Conservation (phyloP, 1,284 basidiomycete species). For the Tetrapyrgos nigripes region DNA sequence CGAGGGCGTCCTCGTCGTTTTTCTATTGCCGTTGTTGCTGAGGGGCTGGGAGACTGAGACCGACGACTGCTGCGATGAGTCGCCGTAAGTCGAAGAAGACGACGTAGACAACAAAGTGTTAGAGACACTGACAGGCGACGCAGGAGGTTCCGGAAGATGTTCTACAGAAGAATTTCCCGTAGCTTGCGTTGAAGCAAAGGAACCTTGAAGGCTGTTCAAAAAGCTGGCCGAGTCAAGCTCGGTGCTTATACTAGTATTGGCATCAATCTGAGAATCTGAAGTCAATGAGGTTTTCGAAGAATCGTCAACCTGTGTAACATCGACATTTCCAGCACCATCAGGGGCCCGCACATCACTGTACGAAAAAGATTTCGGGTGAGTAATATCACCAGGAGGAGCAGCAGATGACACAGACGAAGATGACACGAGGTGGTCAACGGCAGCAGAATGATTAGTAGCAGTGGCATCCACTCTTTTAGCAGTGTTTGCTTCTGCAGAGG, state of each 20-base stretch:
- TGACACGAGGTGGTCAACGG: constrained; percentile 40
- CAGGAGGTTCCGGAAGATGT: constrained; percentile 61
- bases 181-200: constrained; percentile 7
- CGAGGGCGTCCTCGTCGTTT: constrained; percentile 52
- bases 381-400: constrained; percentile 31
- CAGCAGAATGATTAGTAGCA: constrained; percentile 47
- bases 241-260: constrained; percentile 42
- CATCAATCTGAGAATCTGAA: constrained; percentile 48
- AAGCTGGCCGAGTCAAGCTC: constrained; percentile 45
- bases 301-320: constrained; percentile 43
- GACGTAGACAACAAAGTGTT: constrained; percentile 57
- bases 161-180: constrained; percentile 35
- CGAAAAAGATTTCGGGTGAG: constrained; percentile 40
- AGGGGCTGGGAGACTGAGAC: neutral
- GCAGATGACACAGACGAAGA: constrained; percentile 54
- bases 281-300: constrained; percentile 29
- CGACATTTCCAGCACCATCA: constrained; percentile 50
- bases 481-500: constrained; percentile 17
- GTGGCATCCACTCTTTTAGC: constrained; percentile 16
- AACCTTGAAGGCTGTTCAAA: constrained; percentile 27
- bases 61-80: constrained; percentile 11
- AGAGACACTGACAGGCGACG: constrained; percentile 51
- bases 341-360: constrained; percentile 50
- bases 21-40: neutral
- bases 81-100: constrained; percentile 51